Percentiles rank a stretch among this genome's conserved stretches.
Conservation (phyloP, 176 grass and related monocot species). For the Dendrocalamus sinicus region DNA sequence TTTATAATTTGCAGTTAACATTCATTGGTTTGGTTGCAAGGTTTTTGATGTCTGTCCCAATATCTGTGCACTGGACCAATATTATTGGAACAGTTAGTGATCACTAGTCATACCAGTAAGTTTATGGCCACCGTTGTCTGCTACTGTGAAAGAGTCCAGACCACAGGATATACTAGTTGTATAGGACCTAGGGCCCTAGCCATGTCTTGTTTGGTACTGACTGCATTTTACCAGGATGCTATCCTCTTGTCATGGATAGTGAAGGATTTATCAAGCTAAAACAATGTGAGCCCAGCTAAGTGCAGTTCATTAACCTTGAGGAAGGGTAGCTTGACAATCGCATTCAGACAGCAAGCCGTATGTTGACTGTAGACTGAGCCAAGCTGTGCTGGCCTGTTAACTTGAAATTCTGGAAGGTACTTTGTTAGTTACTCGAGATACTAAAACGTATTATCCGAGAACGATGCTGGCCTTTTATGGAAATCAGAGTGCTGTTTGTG, state of each 20-base stretch:
- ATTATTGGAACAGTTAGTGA: constrained; percentile 3
- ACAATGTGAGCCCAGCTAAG: neutral
- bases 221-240: constrained; percentile 14
- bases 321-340: neutral
- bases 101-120: neutral
- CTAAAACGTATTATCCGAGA: neutral
- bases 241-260: neutral
- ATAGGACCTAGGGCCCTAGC: neutral
- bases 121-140: neutral
- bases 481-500: neutral
- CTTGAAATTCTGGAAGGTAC: constrained; percentile 3
- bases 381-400: constrained; percentile 3
- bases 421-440: neutral
- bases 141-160: neutral
- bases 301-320: constrained; percentile 11
- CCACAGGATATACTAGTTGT: neutral
- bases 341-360: neutral
- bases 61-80: neutral
- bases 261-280: neutral
- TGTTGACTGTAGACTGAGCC: constrained; percentile 1
- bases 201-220: neutral
- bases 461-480: neutral
- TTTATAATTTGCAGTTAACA: neutral
- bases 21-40: neutral
- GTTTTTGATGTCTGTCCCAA: neutral